phyloP scores from a whole-genome alignment of 2,329 filamentous ascomycete genomes.

The Ascochyta viciae-villosae region DNA sequence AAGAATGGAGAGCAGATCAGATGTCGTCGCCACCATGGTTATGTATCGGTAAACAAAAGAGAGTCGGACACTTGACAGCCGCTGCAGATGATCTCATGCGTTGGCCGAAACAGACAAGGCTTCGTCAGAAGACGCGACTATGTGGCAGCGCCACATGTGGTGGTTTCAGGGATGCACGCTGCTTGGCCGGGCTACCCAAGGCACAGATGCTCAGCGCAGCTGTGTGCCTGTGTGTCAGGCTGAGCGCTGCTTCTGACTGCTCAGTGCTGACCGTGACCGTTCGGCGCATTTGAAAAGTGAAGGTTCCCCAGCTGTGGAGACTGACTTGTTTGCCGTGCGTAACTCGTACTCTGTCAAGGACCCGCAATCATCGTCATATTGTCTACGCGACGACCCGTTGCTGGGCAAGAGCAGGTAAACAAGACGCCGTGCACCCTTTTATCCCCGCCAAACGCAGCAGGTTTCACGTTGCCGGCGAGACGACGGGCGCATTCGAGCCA shows the following conservation, averaged over 20 bases:
- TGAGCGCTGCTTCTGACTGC: conserved; percentile 10
- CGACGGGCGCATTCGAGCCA: conserved; percentile 20
- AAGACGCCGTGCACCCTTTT: conserved; percentile 23
- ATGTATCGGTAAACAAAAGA: not conserved
- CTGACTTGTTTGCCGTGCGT: not conserved
- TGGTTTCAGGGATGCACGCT: conserved; percentile 16
- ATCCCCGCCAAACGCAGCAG: conserved; percentile 40
- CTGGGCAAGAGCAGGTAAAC: conserved; percentile 34
- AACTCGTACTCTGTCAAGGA: conserved; percentile 7
- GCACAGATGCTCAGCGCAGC: conserved; percentile 8
- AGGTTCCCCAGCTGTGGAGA: conserved; percentile 14
- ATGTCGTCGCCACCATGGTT: not conserved
- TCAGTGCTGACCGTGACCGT: not conserved
- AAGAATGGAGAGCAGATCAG: not conserved
- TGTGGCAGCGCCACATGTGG: conserved; percentile 14
- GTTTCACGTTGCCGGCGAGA: conserved; percentile 36
- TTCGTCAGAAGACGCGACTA: conserved; percentile 17
- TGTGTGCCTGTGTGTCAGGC: conserved; percentile 11
- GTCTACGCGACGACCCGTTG: conserved; percentile 32
- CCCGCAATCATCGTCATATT: conserved; percentile 16
- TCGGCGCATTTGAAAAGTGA: conserved; percentile 7
- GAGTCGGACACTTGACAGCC: conserved; percentile 5
- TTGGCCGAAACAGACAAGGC: conserved; percentile 16
- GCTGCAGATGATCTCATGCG: conserved; percentile 15
- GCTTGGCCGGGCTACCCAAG: conserved; percentile 19